phyloP scores from a whole-genome alignment of 2,329 filamentous ascomycete species.

The Fusarium sp. region DNA sequence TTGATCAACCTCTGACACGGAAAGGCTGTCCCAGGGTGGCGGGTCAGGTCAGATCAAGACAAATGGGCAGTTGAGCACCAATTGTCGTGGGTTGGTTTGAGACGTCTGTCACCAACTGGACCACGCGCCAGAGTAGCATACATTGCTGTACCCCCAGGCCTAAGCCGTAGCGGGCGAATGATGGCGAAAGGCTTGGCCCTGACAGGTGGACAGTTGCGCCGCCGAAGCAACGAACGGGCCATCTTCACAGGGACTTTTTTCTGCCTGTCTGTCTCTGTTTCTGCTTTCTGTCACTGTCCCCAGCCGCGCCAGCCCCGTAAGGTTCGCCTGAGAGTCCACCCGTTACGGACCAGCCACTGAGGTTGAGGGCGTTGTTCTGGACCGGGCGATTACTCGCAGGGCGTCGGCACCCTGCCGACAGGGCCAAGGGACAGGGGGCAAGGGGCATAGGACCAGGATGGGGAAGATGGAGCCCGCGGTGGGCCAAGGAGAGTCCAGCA shows the following conservation, averaged over 20 bases:
- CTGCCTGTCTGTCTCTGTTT: background rate
- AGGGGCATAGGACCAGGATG: constrained; percentile 14
- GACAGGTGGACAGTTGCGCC: background rate
- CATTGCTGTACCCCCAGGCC: background rate
- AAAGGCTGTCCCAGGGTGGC: background rate
- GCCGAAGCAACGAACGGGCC: background rate
- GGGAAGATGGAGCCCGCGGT: constrained; percentile 19
- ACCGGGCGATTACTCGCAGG: constrained; percentile 32
- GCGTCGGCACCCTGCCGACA: constrained; percentile 27
- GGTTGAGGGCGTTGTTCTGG: constrained; percentile 29
- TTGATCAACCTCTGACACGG: constrained; percentile 6
- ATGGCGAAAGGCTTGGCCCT: background rate
- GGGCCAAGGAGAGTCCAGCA: constrained; percentile 15
- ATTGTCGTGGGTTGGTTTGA: constrained; percentile 6
- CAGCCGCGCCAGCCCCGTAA: constrained; percentile 3
- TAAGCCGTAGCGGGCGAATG: background rate
- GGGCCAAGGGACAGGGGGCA: constrained; percentile 7
- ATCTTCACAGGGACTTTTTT: constrained; percentile 1
- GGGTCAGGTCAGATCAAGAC: constrained; percentile 16
- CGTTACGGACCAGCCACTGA: constrained; percentile 10
- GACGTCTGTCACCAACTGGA: background rate
- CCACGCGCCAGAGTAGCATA: background rate
- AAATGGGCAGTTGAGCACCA: constrained; percentile 3
- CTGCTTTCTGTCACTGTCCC: background rate
- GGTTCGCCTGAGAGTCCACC: background rate